A percentile compares a stretch with the other conserved stretches of the same genome.
phyloP scores from a whole-genome alignment of 2,329 filamentous ascomycete genomes.

The Monosporascus sp. region DNA sequence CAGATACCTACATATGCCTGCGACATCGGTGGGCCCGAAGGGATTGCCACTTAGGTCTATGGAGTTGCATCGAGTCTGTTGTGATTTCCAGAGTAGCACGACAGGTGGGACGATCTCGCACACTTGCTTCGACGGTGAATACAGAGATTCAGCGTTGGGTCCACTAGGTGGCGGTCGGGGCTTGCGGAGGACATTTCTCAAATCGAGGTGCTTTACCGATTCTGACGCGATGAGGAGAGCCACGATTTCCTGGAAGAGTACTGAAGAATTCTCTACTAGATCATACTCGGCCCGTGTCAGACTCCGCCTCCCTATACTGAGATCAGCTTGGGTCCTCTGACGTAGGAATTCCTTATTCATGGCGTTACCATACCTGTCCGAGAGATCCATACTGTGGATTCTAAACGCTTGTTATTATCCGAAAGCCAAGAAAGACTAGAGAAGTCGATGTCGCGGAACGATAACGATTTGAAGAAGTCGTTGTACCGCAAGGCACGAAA shows the following conservation, averaged over 20 bases:
- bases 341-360: not conserved
- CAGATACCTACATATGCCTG: slow-evolving; percentile 39
- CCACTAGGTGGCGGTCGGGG: slow-evolving; percentile 16
- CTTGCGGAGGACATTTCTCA: slow-evolving; percentile 37
- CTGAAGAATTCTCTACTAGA: slow-evolving; percentile 41
- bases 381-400: slow-evolving; percentile 46
- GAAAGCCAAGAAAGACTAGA: slow-evolving; percentile 33
- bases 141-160: slow-evolving; percentile 1
- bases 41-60: slow-evolving; percentile 46
- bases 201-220: slow-evolving; percentile 49
- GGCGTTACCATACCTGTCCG: slow-evolving; percentile 39
- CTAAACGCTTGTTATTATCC: slow-evolving; percentile 40
- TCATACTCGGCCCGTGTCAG: slow-evolving; percentile 44
- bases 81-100: slow-evolving; percentile 42
- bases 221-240: slow-evolving; percentile 51
- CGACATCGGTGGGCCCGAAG: slow-evolving; percentile 40
- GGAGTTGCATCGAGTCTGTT: slow-evolving; percentile 44
- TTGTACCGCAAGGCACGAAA: slow-evolving; percentile 54
- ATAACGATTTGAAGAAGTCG: slow-evolving; percentile 54
- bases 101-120: slow-evolving; percentile 44
- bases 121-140: slow-evolving; percentile 7
- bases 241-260: slow-evolving; percentile 52
- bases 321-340: slow-evolving; percentile 15
- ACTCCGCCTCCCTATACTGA: slow-evolving; percentile 28
- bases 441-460: slow-evolving; percentile 48